Evolutionary conservation across 108 stramenopile species (phyloP), one percentile per base, ranked within the genome.

Genomic region (Discostella stelligeroides): DNA sequence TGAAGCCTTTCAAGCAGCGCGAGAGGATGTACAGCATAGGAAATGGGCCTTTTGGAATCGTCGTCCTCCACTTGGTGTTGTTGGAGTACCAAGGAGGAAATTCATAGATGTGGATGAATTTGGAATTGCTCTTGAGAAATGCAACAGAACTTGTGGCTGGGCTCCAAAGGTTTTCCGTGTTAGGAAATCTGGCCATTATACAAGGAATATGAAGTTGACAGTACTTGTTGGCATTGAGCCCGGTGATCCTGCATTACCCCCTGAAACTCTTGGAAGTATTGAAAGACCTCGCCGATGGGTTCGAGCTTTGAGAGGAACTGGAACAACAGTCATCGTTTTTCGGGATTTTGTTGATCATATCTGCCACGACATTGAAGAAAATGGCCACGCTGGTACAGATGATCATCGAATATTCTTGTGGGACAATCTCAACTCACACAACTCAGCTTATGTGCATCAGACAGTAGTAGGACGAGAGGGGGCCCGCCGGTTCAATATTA

Each of bases 181-280:
- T 2, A 18, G 56, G 0, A 68, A 68, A 24, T n/a, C 25, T 18
- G 67, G 67, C 27, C 67, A 68, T 34, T 68, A 68, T 29, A 45
- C 25, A 45, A 23, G 27, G 0, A n/a, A n/a, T n/a, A n/a, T n/a
- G n/a, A n/a, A n/a, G n/a, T n/a, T n/a, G n/a, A n/a, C n/a, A n/a
- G n/a, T n/a, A n/a, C n/a, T n/a, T n/a, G n/a, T n/a, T n/a, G n/a
- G n/a, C n/a, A n/a, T n/a, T n/a, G n/a, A n/a, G n/a, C n/a, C n/a
- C n/a, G n/a, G n/a, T n/a, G n/a, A n/a, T n/a, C n/a, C n/a, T n/a
- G n/a, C n/a, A n/a, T 28, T 17, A 0, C 10, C 15, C 17, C 58
- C 58, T 20, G 18, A 59, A 2, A 69, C 68, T 18, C 14, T 42
- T 21, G 41, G 41, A 4, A 42, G 62, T 27, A 4, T 54, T 1